Percentiles rank a stretch among this genome's conserved stretches.
phyloP scores from a whole-genome alignment of 805 yeast species.

The Wickerhamiella nectarea region DNA sequence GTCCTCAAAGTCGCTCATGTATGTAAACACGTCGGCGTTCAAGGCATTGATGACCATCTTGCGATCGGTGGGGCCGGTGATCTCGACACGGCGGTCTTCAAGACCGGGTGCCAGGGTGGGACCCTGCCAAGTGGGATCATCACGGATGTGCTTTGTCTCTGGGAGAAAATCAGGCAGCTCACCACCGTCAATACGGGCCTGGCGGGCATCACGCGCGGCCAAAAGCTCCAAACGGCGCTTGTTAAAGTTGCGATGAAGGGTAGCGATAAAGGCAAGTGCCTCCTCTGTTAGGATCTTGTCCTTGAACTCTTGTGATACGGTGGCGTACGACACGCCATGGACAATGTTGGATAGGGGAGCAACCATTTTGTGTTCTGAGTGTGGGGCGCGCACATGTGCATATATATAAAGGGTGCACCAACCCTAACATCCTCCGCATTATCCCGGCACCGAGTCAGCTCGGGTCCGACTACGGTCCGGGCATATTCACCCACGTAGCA shows the following conservation, averaged over 20 bases:
- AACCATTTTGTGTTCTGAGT: slow-evolving; percentile 16
- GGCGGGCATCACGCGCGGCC: slow-evolving; percentile 41
- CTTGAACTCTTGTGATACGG: slow-evolving; percentile 35
- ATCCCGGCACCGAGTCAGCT: slow-evolving; percentile 8
- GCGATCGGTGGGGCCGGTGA: slow-evolving; percentile 65
- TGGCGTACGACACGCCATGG: slow-evolving; percentile 42
- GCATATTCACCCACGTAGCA: too few relatives aligned
- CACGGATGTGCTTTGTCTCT: slow-evolving; percentile 46
- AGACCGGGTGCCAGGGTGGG: slow-evolving; percentile 56
- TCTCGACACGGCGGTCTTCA: slow-evolving; percentile 59
- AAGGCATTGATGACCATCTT: slow-evolving; percentile 65
- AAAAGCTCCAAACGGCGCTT: slow-evolving; percentile 42
- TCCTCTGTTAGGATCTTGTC: slow-evolving; percentile 46
- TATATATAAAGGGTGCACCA: not conserved
- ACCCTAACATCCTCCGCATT: slow-evolving; percentile 12
- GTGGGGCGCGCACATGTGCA: not conserved
- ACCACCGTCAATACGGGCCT: slow-evolving; percentile 45
- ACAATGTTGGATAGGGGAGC: slow-evolving; percentile 21
- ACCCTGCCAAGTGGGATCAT: slow-evolving; percentile 58
- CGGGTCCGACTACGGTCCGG: slow-evolving; percentile 10
- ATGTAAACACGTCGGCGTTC: slow-evolving; percentile 54
- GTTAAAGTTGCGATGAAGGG: slow-evolving; percentile 52
- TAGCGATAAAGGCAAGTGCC: slow-evolving; percentile 52
- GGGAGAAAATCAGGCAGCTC: slow-evolving; percentile 56
- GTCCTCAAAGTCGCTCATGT: slow-evolving; percentile 68